Base-by-base conservation (phyloP, 1,139 yeast genomes). In the Blastobotrys aristatus region DNA sequence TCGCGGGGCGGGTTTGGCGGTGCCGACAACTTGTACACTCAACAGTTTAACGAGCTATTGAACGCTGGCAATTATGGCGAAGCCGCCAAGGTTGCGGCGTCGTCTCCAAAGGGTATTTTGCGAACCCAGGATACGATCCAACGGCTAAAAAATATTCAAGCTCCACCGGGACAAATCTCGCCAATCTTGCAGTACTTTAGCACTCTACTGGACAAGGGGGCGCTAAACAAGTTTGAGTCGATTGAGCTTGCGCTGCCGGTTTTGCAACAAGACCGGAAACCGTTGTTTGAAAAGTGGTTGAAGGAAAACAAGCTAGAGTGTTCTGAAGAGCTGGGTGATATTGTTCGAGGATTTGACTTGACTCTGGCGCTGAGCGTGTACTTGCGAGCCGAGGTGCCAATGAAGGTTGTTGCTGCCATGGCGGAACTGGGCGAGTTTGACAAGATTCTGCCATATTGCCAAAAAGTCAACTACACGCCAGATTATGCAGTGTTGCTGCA, bases 371-470 rank as follows among this genome's bases (percentile, higher is more conserved):
- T 94, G 60, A 95, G 95, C 24, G 94, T 94, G 52, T 94, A 92
- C 67, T 75, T 90, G 63, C 81, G 95, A 59, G 84, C 97, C 35
- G 78, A 86, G 56, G 79, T 80, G 47, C 90, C 95, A 58, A 78
- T 88, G 59, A 92, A 94, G 72, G 97, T 92, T 49, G 95, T 94
- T 48, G 80, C 94, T 21, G 81, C 89, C 55, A 76, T 94, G 60
- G 98, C 97, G 49, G 98, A 94, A 70, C 74, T 90, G 59, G 97
- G 97, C 50, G 96, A 92, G 71, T 90, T 89, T 65, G 98, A 90
- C 67, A 92, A 90, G 73, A 92, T 94, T 56, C 70, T 89, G 60
- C 97, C 98, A 48, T 94, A 87, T 70, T 85, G 96, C 68, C 84
- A 86, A 68, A 87, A 88, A 71, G 95, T 84, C 51, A 82, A 82